Base-by-base conservation (phyloP, 2,329 filamentous ascomycete species). In the Arthroderma sp. region DNA sequence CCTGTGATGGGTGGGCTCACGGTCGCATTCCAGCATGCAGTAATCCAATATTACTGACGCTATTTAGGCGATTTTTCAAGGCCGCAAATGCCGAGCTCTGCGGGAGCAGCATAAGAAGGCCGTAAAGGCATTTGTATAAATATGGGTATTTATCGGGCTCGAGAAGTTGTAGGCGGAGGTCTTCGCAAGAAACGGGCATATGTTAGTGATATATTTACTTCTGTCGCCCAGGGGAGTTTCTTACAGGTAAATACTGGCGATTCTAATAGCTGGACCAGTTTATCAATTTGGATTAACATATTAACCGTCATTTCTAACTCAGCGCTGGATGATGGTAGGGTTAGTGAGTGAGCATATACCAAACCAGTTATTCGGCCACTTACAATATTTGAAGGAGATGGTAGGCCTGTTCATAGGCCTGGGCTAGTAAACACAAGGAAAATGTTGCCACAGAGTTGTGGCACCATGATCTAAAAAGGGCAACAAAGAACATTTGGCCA, bases 221-320 rank as follows among this genome's bases (percentile, higher is more conserved):
- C 13, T 5, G 13, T 17, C 11, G 39, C 49, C 6, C 38, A 31
- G 28, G 7, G 38, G 15, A 47, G n/a, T 23, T 8, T 38, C 84
- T 73, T 73, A 94, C 89, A 98, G 51, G 93, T 98, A 67, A 98
- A 98, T 1, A 98, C 93, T 0, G 93, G 93, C 0, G 91, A 97
- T 70, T 98, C 93, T 39, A 98, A 83, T 15, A 98, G 79, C 70
- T 98, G 93, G 11, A 98, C 93, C 15, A 98, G 80, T 71, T 98
- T 98, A 72, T 98, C 93, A 64, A 98, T 96, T 70, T 98, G 94
- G 44, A 98, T 98, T 57, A 98, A 81, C 73, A 96, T 95, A 65
- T 95, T 95, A 64, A 98, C 93, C 0, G 91, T 97, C 89, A 98
- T 97, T 70, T 98, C 93, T 53, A 98, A 78, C 66, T 98, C 93